Conservation (phyloP, 108 stramenopile species). For the Skeletonema costatum region DNA sequence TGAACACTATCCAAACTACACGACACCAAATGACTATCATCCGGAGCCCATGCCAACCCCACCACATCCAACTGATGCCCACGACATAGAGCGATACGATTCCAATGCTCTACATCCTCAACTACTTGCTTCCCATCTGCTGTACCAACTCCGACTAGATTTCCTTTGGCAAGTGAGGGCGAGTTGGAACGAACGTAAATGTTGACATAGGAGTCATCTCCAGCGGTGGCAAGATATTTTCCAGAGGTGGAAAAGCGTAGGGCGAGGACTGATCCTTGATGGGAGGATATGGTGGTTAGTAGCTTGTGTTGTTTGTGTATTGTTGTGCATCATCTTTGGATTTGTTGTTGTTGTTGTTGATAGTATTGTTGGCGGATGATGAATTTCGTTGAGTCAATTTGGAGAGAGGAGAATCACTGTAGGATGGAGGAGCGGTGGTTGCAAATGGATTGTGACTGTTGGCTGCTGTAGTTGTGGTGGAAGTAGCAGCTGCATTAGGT, state of each 20-base stretch:
- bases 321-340: neutral
- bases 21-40: conserved; percentile 83
- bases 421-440: neutral
- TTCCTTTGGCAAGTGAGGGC: conserved; percentile 43
- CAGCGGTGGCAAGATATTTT: conserved; percentile 78
- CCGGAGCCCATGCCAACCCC: conserved; percentile 90
- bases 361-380: neutral
- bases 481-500: neutral
- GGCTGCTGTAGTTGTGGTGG: neutral
- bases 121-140: conserved; percentile 9
- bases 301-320: conserved; percentile 49
- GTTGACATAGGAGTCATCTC: conserved; percentile 84
- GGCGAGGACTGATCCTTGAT: conserved; percentile 80
- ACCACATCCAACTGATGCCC: conserved; percentile 89
- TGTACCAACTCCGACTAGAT: conserved; percentile 38
- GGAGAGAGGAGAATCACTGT: neutral
- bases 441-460: conserved; percentile 6
- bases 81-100: conserved; percentile 80
- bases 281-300: conserved; percentile 77
- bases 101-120: conserved; percentile 76
- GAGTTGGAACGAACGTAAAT: conserved; percentile 57
- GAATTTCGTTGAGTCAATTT: neutral
- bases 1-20: conserved; percentile 86
- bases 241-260: conserved; percentile 79
- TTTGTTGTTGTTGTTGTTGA: conserved; percentile 13